Conservation (phyloP, 2,329 filamentous ascomycete species). For the Aspergillus cejpii region DNA sequence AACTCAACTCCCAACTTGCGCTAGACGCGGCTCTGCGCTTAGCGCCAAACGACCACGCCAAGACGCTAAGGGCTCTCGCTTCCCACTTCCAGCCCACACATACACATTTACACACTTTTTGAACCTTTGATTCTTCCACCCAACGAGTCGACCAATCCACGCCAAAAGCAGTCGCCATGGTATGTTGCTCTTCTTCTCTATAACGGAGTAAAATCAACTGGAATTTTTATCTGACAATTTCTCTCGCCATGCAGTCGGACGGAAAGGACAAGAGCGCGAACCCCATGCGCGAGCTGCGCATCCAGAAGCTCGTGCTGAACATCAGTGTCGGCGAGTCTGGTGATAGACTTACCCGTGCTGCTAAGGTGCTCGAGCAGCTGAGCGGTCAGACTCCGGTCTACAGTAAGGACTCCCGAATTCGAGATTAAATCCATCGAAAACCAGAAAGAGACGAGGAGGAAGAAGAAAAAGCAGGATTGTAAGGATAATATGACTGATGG, state of each 20-base stretch:
- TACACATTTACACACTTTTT: slow-evolving; percentile 31
- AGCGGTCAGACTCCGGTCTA: slow-evolving; percentile 99
- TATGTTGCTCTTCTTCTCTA: slow-evolving; percentile 27
- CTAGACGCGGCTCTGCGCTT: slow-evolving; percentile 22
- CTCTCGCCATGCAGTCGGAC: slow-evolving; percentile 55
- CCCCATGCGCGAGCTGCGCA: slow-evolving; percentile 99
- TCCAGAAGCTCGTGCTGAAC: slow-evolving; percentile 99
- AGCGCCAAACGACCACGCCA: slow-evolving; percentile 26
- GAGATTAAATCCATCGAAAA: slow-evolving; percentile 4
- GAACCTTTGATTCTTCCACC: slow-evolving; percentile 26
- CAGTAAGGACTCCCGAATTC: slow-evolving; percentile 56
- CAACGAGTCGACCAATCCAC: slow-evolving; percentile 36
- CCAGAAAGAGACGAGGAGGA: slow-evolving; percentile 1
- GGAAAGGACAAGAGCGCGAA: slow-evolving; percentile 73
- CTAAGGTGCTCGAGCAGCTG: slow-evolving; percentile 99
- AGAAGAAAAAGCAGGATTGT: neutral
- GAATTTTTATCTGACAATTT: slow-evolving; percentile 10
- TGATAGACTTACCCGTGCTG: slow-evolving; percentile 99
- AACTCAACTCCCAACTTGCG: slow-evolving; percentile 7
- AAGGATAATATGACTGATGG: slow-evolving; percentile 12
- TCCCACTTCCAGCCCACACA: slow-evolving; percentile 32
- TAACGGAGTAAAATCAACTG: slow-evolving; percentile 1
- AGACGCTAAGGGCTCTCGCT: slow-evolving; percentile 37
- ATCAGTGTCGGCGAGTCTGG: slow-evolving; percentile 99
- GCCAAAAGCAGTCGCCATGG: slow-evolving; percentile 45